These are phyloP conservation scores for Trypanosoma conorhini DNA, from an alignment of 208 protist genomes.

Conservation along the genomic window DNA sequence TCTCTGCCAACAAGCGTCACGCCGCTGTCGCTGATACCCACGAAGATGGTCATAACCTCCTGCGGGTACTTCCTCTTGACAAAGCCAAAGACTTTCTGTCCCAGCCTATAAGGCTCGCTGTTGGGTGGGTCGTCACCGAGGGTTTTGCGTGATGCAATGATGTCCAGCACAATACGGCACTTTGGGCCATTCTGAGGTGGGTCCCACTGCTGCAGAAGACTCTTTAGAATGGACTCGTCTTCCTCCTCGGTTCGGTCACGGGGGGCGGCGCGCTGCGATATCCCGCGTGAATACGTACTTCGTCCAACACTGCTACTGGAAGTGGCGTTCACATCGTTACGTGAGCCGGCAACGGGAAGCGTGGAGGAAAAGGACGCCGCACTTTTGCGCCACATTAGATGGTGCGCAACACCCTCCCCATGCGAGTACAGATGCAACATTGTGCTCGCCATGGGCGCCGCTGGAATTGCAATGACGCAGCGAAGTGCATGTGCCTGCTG, in stretches of 20 bases:
- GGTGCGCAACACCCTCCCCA: not conserved
- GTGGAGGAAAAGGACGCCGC: not conserved
- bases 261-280: not conserved
- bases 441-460: constrained; percentile 1
- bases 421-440: constrained; percentile 4
- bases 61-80: constrained; percentile 15
- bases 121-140: constrained; percentile 42
- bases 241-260: constrained; percentile 17
- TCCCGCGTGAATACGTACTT: not conserved
- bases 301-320: not conserved
- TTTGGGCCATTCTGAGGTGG: constrained; percentile 19
- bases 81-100: constrained; percentile 47
- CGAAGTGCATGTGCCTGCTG: constrained; percentile 42
- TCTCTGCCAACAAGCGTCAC: constrained; percentile 60
- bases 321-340: not conserved
- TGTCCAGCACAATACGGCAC: constrained; percentile 50
- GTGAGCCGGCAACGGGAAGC: not conserved
- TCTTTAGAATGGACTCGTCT: constrained; percentile 18
- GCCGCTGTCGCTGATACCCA: constrained; percentile 62
- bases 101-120: constrained; percentile 62
- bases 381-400: not conserved
- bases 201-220: constrained; percentile 15
- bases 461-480: constrained; percentile 28
- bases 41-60: constrained; percentile 23
- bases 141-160: constrained; percentile 80